Evolutionary conservation across 345 rosid species (phyloP).

Genomic region (Crucihimalaya himalaica): DNA sequence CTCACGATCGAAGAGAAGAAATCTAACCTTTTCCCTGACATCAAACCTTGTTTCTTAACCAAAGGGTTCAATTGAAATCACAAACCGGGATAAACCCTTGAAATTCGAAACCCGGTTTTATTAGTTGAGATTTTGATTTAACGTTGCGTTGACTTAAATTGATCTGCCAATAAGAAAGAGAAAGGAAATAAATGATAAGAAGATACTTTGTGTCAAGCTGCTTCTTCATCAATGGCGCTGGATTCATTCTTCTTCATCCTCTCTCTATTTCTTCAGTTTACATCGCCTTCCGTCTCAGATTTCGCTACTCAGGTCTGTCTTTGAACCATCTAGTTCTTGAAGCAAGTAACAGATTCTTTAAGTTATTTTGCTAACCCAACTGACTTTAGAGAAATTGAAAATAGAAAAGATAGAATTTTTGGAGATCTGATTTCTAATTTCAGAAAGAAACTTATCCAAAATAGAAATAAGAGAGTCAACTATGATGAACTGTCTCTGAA

Average conservation of each 20-base stretch:
- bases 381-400: neutral
- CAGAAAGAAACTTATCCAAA: neutral
- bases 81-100: conserved; percentile 13
- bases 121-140: neutral
- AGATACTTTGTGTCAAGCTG: conserved; percentile 14
- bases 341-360: neutral
- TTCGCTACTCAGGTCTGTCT: conserved; percentile 39
- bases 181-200: neutral
- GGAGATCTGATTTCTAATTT: conserved; percentile 15
- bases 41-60: neutral
- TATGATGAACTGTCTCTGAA: neutral
- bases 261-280: conserved; percentile 28
- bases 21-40: neutral
- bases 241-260: conserved; percentile 15
- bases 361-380: neutral
- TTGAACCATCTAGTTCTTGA: neutral
- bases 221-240: conserved; percentile 35
- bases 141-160: conserved; percentile 21
- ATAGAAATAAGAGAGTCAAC: no score
- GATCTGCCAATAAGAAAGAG: conserved; percentile 18
- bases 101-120: neutral
- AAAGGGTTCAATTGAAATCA: neutral
- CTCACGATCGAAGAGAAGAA: neutral
- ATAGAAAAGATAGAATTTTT: neutral
- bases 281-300: conserved; percentile 26